phyloP scores from a whole-genome alignment of 352 stramenopile genomes.

The Globisporangium iwayamae region DNA sequence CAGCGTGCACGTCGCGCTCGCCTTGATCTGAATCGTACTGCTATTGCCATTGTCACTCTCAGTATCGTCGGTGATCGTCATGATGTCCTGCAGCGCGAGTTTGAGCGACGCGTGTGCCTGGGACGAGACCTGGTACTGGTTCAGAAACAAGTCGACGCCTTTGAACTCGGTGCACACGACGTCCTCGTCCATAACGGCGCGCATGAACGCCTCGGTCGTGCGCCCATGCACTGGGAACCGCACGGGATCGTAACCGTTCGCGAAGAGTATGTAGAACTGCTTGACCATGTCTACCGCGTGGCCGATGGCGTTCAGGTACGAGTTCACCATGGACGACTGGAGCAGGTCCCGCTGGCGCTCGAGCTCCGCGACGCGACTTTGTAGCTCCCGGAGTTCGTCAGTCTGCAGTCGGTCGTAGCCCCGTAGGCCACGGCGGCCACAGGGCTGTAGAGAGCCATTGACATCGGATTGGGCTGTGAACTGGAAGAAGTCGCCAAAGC shows the following conservation, averaged over 20 bases:
- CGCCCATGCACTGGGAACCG: conserved; percentile 18
- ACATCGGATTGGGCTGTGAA: not conserved
- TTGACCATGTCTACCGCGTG: conserved; percentile 31
- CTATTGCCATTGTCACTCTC: conserved; percentile 11
- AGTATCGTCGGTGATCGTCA: conserved; percentile 20
- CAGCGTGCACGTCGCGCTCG: conserved; percentile 33
- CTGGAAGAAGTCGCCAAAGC: conserved; percentile 11
- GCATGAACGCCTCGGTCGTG: conserved; percentile 32
- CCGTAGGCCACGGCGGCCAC: not conserved
- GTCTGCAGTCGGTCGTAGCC: conserved; percentile 4
- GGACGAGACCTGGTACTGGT: conserved; percentile 41
- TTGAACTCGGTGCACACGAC: conserved; percentile 51
- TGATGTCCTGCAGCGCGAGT: conserved; percentile 25
- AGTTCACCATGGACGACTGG: conserved; percentile 29
- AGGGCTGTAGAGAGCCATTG: not conserved
- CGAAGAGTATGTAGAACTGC: conserved; percentile 46
- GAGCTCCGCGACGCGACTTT: conserved; percentile 32
- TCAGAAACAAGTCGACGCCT: conserved; percentile 46
- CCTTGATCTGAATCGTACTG: conserved; percentile 32
- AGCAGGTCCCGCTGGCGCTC: conserved; percentile 34
- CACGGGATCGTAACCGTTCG: conserved; percentile 29
- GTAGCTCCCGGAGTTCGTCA: conserved; percentile 26
- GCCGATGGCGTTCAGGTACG: conserved; percentile 24
- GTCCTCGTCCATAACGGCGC: conserved; percentile 36
- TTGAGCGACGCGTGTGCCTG: conserved; percentile 26